Evolutionary conservation across 495 filamentous ascomycete genomes (phyloP), one percentile per base, ranked within the genome.

Genomic region (Aspergillus panamensis): DNA sequence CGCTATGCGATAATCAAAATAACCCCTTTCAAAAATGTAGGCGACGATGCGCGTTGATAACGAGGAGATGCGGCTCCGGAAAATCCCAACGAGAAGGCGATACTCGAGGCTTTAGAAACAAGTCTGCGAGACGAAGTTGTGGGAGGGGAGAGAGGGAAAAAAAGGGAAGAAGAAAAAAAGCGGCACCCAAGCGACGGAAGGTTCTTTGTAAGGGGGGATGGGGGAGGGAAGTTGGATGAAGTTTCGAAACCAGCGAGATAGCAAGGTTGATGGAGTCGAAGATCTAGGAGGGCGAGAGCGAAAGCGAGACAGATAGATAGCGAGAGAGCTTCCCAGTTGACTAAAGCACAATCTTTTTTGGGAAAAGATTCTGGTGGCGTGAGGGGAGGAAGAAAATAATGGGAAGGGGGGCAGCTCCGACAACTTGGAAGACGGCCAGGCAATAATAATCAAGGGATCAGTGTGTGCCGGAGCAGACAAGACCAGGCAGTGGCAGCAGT

Each of bases 381-480:
- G 54, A 33, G 49, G 42, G 59, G 42, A 54, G 44, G 51, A 40
- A 47, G 49, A 39, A 55, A 31, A 51, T 25, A 25, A 29, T 47
- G 39, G 39, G 39, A 47, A 53, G 10, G 14, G 31, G 32, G n/a
- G 13, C 40, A 47, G 29, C 39, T 25, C 25, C 2, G 25, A 2
- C 5, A 2, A 5, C 25, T 25, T 25, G 25, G 25, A 25, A n/a
- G n/a, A n/a, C n/a, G n/a, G n/a, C 25, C 2, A 25, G 25, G 25
- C 20, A 54, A 33, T 37, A 54, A 37, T 40, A 62, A 62, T 62
- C 59, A 62, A 62, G 59, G 59, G 60, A 62, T 62, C 59, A 43
- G 29, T 47, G 40, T 48, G 42, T 51, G 44, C 16, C 8, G 31
- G 20, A 39, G 8, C 25, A 2, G 25, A 25, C 25, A 2, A 25